These are phyloP conservation scores for Centaurea solstitialis DNA, from an alignment of 129 eudicot genomes.

Conservation along the genomic window DNA sequence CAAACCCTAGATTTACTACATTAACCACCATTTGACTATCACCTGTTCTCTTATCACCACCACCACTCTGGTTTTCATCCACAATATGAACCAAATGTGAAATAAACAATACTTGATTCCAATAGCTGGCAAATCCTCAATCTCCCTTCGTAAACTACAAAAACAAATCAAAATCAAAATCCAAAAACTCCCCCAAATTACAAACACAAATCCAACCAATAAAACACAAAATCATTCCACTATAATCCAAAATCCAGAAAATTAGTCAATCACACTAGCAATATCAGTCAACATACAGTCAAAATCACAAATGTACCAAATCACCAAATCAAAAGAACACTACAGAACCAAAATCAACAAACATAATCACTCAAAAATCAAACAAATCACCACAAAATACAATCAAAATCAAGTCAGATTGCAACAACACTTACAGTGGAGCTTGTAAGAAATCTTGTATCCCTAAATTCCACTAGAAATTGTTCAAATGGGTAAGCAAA, in stretches of 20 bases:
- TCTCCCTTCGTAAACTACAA: neutral
- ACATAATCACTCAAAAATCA: neutral
- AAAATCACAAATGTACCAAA: slow-evolving; percentile 20
- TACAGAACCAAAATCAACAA: neutral
- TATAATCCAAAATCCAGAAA: neutral
- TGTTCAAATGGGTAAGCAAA: neutral
- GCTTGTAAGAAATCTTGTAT: neutral
- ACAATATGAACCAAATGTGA: neutral
- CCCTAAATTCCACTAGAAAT: neutral
- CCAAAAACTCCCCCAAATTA: slow-evolving; percentile 1
- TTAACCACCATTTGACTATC: neutral
- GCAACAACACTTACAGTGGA: slow-evolving; percentile 16
- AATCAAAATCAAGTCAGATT: slow-evolving; percentile 10
- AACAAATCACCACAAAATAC: neutral
- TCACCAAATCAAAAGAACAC: slow-evolving; percentile 11
- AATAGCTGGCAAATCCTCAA: slow-evolving; percentile 3
- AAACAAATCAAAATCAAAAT: neutral
- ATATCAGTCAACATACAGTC: slow-evolving; percentile 3
- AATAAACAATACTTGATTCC: neutral
- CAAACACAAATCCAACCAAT: neutral
- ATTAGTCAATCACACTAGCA: neutral
- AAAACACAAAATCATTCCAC: neutral
- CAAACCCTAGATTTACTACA: neutral
- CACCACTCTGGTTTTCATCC: slow-evolving; percentile 15
- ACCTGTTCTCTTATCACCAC: slow-evolving; percentile 2